Evolutionary conservation across 1,284 basidiomycete species (phyloP).

Genomic region (Cutaneotrichosporon spelunceum): DNA sequence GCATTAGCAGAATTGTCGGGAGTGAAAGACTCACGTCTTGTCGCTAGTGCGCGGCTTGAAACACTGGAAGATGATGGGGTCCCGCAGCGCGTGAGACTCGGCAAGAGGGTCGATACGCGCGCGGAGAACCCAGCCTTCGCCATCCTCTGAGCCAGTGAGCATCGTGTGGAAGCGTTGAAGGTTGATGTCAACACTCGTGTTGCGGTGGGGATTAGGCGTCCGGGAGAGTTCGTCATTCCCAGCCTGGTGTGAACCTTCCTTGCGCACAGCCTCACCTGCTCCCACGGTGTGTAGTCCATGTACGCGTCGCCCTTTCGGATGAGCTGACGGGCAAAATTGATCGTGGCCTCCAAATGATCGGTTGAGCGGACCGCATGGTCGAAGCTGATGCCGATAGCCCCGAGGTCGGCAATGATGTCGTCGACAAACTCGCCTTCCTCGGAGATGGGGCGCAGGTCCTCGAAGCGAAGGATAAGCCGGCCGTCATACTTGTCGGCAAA

Average conservation of each 20-base stretch:
- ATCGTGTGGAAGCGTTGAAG: background rate
- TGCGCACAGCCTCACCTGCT: background rate
- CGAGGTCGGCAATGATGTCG: constrained; percentile 3
- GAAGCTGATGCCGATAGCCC: background rate
- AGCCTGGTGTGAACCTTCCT: background rate
- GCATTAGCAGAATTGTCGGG: background rate
- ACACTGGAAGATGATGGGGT: constrained; percentile 4
- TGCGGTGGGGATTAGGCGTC: background rate
- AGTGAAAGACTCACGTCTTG: background rate
- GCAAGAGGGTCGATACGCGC: background rate
- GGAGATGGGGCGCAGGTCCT: background rate
- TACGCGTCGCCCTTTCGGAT: constrained; percentile 3
- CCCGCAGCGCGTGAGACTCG: background rate
- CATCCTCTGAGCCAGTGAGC: background rate
- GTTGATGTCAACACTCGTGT: background rate
- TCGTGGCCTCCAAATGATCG: background rate
- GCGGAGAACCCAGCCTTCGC: background rate
- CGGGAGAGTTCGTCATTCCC: background rate
- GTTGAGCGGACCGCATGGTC: background rate
- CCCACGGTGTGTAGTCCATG: constrained; percentile 1
- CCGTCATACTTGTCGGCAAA: constrained; percentile 11
- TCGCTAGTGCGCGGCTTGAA: background rate
- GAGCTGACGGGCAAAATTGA: background rate
- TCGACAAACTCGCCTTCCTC: constrained; percentile 1
- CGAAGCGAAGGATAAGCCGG: constrained; percentile 5